Evolutionary conservation across 2,329 filamentous ascomycete species (phyloP).

Genomic region (Colletotrichum sp.): DNA sequence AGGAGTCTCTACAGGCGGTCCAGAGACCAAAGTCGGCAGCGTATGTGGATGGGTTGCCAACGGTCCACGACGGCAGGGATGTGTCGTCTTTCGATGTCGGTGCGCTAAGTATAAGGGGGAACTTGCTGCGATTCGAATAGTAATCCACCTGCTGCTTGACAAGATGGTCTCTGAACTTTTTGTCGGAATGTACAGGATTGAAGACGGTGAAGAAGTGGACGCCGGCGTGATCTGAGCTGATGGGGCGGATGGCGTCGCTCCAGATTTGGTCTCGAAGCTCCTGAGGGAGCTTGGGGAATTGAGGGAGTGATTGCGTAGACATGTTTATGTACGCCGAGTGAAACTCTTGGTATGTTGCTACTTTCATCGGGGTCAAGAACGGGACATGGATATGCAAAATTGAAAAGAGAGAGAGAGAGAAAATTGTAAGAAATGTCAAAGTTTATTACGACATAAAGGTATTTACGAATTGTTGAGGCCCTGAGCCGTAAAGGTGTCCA

Average conservation of each 20-base stretch:
- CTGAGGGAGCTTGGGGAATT: not conserved
- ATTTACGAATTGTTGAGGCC: rapidly evolving
- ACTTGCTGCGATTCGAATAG: rapidly evolving
- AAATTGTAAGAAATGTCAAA: not conserved
- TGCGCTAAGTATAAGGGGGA: not conserved
- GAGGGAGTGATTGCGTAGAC: not conserved
- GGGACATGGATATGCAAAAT: not conserved
- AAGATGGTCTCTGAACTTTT: rapidly evolving
- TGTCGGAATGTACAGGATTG: rapidly evolving
- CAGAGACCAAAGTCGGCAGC: not conserved
- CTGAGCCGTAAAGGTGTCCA: not conserved
- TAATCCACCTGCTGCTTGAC: rapidly evolving
- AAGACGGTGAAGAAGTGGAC: not conserved
- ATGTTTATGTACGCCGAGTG: not conserved
- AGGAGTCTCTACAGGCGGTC: not conserved
- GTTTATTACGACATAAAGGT: not conserved
- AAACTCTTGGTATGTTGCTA: not conserved
- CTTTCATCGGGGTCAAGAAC: rapidly evolving
- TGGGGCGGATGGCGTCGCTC: not conserved
- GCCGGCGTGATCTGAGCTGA: rapidly evolving
- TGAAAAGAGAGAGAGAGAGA: not conserved
- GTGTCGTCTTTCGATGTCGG: not conserved
- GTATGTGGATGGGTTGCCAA: not conserved
- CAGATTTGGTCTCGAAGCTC: not conserved
- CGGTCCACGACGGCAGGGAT: not conserved